Evolutionary conservation across 164 flowering plant species (phyloP).

Genomic region (Vitis cinerea): DNA sequence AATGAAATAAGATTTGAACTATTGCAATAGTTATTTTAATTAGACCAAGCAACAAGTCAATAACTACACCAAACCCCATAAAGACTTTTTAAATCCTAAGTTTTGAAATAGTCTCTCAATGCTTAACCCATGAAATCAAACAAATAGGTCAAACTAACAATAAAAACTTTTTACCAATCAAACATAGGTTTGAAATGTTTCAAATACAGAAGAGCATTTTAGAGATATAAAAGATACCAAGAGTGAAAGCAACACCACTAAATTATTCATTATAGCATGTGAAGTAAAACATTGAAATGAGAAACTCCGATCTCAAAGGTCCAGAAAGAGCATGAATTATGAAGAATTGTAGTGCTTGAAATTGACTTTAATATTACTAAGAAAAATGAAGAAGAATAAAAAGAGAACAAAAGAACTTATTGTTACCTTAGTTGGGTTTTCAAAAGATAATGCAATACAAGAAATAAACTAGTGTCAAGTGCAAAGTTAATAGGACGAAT

Average conservation of each 20-base stretch:
- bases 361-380: no score
- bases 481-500: no score
- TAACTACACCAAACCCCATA: not conserved
- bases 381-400: no score
- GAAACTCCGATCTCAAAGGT: not conserved
- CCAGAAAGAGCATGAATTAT: not conserved
- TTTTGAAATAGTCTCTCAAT: not conserved
- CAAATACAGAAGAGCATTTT: no score
- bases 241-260: not conserved
- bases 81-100: no score
- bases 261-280: not conserved
- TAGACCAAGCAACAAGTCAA: not conserved
- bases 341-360: not conserved
- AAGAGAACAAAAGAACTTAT: no score
- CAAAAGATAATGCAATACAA: no score
- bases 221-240: not conserved
- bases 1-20: not conserved
- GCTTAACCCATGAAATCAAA: not conserved
- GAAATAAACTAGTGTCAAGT: no score
- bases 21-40: not conserved
- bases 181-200: no score
- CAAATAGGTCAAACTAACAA: not conserved
- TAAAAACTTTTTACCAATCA: not conserved
- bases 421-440: no score
- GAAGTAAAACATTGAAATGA: not conserved